Evolutionary conservation across 2,329 filamentous ascomycete genomes (phyloP).

Genomic region (Exserohilum rostratum): DNA sequence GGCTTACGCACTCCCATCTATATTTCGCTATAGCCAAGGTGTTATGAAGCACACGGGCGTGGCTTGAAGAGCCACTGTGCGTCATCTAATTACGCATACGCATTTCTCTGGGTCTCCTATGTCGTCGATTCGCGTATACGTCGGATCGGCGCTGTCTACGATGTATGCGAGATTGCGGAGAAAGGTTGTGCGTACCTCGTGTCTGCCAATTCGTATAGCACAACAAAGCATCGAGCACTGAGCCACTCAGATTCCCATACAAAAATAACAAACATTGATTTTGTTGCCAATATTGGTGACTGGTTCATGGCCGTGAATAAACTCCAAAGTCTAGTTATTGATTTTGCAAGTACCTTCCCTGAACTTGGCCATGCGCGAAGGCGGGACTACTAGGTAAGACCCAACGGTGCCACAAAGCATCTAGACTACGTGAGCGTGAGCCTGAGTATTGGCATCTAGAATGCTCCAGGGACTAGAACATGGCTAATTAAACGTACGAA

Average conservation of each 20-base stretch:
- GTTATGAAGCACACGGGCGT: neutral
- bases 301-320: neutral
- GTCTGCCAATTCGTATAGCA: neutral
- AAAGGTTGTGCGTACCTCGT: neutral
- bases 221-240: neutral
- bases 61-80: neutral
- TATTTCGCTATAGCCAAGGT: neutral
- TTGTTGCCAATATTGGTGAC: neutral
- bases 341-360: too few species aligned
- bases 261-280: neutral
- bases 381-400: too few species aligned
- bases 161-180: neutral
- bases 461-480: conserved; percentile 1
- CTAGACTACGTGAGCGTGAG: too few species aligned
- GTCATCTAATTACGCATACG: too few species aligned
- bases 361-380: too few species aligned
- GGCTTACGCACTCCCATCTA: neutral
- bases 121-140: neutral
- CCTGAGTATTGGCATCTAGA: neutral
- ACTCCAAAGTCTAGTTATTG: neutral
- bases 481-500: neutral
- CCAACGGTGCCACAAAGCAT: too few species aligned
- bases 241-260: neutral
- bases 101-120: neutral
- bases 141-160: neutral